These are phyloP conservation scores for Wallacemonas sp. DNA, from an alignment of 208 protist genomes.

Conservation along the genomic window DNA sequence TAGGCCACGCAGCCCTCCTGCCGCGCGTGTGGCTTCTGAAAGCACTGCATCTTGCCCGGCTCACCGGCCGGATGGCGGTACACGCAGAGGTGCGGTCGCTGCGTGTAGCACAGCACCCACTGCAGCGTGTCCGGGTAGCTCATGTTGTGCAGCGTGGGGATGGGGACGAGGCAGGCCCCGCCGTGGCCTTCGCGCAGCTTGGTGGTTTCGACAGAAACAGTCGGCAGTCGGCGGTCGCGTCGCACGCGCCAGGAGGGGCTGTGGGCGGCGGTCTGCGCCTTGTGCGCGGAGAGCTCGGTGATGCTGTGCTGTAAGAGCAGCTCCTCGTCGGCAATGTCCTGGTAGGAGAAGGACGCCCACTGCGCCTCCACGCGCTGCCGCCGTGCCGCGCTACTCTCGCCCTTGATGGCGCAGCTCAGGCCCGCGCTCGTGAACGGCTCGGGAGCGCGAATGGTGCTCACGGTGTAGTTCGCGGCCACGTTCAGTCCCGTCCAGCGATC, in stretches of 20 bases:
- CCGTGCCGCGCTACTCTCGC: conserved; percentile 22
- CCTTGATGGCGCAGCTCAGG: conserved; percentile 15
- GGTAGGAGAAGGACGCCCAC: conserved; percentile 33
- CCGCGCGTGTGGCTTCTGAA: conserved; percentile 3
- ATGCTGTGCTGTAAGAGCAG: conserved; percentile 28
- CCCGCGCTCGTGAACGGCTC: conserved; percentile 11
- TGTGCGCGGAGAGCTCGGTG: conserved; percentile 29
- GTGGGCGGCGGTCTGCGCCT: neutral
- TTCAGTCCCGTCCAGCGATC: conserved; percentile 37
- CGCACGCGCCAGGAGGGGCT: neutral
- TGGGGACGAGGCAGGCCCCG: neutral
- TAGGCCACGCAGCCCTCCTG: neutral
- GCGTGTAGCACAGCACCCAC: neutral
- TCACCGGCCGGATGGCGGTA: neutral
- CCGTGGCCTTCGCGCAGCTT: neutral
- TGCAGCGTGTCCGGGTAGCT: neutral
- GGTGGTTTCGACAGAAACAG: neutral
- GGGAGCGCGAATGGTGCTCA: neutral
- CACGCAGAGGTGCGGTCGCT: conserved; percentile 5
- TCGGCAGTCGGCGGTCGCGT: neutral
- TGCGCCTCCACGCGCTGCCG: conserved; percentile 27
- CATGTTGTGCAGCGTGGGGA: neutral
- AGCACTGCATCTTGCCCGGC: neutral
- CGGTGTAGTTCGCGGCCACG: conserved; percentile 9
- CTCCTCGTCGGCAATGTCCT: conserved; percentile 38